Percentiles rank a stretch among this genome's conserved stretches.
Conservation (phyloP, 495 filamentous ascomycete species). For the Viridothelium virens region DNA sequence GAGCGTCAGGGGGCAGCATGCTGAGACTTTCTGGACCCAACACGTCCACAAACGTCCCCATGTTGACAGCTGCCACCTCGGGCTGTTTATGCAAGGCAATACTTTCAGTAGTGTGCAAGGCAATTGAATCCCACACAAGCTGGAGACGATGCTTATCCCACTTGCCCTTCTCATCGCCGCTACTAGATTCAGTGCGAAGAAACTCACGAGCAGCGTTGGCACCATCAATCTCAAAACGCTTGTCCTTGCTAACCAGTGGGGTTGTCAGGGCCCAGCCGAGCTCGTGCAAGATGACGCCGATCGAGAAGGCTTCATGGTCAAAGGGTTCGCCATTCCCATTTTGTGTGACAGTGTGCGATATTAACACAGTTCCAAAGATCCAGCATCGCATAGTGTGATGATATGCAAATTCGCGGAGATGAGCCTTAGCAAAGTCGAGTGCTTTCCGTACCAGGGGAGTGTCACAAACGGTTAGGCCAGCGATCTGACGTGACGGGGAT, state of each 20-base stretch:
- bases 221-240: constrained; percentile 52
- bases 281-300: constrained; percentile 48
- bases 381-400: constrained; percentile 45
- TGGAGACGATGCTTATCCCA: constrained; percentile 40
- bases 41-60: constrained; percentile 47
- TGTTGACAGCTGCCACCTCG: constrained; percentile 36
- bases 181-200: constrained; percentile 25
- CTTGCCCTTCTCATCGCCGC: not conserved
- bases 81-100: constrained; percentile 42
- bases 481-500: constrained; percentile 16
- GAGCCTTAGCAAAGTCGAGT: constrained; percentile 35
- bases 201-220: constrained; percentile 44
- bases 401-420: constrained; percentile 34
- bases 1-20: not conserved
- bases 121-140: constrained; percentile 50
- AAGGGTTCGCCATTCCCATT: constrained; percentile 31
- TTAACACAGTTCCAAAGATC: constrained; percentile 37
- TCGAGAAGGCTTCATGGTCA: constrained; percentile 40
- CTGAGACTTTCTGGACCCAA: constrained; percentile 33
- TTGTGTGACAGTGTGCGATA: constrained; percentile 35
- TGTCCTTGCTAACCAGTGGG: constrained; percentile 37
- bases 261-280: constrained; percentile 42
- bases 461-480: constrained; percentile 19
- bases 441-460: constrained; percentile 30
- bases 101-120: constrained; percentile 28